Evolutionary conservation across 2,329 filamentous ascomycete species (phyloP), one percentile per base, ranked within the genome.

Genomic region (Arthrinium phaeospermum): DNA sequence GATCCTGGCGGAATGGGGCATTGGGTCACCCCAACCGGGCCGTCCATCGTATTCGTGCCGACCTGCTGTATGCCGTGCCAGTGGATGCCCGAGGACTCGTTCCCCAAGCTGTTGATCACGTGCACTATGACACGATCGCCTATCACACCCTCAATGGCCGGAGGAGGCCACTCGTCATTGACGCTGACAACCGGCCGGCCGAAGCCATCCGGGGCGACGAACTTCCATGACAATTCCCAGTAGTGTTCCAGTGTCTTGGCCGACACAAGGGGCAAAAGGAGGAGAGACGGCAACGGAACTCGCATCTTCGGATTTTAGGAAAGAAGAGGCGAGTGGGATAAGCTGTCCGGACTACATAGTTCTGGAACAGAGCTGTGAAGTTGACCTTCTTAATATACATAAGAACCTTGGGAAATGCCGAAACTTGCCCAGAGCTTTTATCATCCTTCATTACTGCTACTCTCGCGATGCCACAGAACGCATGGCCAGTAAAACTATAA

Each of bases 91-190:
- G 91, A 92, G 1, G 85, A 84, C 80, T 91, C 87, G 77, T 93
- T 91, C 8, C 88, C 88, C 7, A 93, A 83, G 24, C 84, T 81
- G 78, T 93, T 93, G 73, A 85, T 81, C 53, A 89, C 84, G 71
- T 90, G 89, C 73, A 92, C 83, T 72, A 91, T 78, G 70, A 92
- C 75, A 30, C 83, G 86, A 78, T 94, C 92, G 72, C 91, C 91
- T 68, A 91, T 83, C 68, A 86, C 87, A 47, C 88, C 91, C 69
- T 88, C 86, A 71, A 94, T 91, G 37, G 83, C 81, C 0, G 94
- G 93, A 70, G 92, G 87, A 1, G 93, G 94, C 92, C 93, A 94
- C 82, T 91, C 80, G 6, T 89, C 89, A 77, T 96, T 96, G 83
- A 96, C 92, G 64, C 92, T 92, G 78, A 96, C 93, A 4, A 89